Percentiles rank a stretch among this genome's conserved stretches.
Evolutionary conservation across 2,329 filamentous ascomycete species (phyloP).

Genomic region (Rutstroemia sp.): DNA sequence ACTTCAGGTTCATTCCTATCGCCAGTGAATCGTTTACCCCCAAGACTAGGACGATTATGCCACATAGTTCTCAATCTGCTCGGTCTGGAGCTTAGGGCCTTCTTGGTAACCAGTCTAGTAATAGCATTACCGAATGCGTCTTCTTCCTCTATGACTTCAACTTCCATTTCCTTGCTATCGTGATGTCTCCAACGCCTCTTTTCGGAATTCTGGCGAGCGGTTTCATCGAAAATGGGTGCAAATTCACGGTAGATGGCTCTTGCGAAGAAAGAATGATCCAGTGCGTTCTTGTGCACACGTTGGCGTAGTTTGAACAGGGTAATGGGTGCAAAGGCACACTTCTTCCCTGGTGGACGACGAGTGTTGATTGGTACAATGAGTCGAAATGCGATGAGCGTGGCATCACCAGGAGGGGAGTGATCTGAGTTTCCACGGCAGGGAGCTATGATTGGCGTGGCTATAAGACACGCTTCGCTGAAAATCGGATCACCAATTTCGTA

Average conservation of each 20-base stretch:
- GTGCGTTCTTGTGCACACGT: conserved; percentile 47
- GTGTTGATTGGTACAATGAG: conserved; percentile 56
- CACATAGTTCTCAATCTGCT: conserved; percentile 1
- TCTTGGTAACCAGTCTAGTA: neutral
- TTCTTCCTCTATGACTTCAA: conserved; percentile 3
- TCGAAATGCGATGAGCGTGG: conserved; percentile 47
- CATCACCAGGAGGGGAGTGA: conserved; percentile 25
- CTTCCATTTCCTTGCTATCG: neutral
- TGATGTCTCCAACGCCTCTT: neutral
- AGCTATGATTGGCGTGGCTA: conserved; percentile 35
- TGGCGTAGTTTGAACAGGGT: conserved; percentile 61
- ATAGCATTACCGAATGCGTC: conserved; percentile 5
- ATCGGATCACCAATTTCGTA: conserved; percentile 36
- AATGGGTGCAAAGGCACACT: conserved; percentile 53
- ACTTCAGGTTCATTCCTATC: neutral
- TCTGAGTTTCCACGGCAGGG: conserved; percentile 31
- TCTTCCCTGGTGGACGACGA: conserved; percentile 40
- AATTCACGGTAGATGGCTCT: conserved; percentile 55
- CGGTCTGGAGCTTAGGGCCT: neutral
- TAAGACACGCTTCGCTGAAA: conserved; percentile 39
- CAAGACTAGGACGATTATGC: neutral
- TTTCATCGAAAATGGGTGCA: conserved; percentile 35
- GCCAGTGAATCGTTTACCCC: neutral
- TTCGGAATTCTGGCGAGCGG: neutral
- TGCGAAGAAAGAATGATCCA: conserved; percentile 51